Base-by-base conservation (phyloP, 169 alveolate genomes). In the Babesia ovata region DNA sequence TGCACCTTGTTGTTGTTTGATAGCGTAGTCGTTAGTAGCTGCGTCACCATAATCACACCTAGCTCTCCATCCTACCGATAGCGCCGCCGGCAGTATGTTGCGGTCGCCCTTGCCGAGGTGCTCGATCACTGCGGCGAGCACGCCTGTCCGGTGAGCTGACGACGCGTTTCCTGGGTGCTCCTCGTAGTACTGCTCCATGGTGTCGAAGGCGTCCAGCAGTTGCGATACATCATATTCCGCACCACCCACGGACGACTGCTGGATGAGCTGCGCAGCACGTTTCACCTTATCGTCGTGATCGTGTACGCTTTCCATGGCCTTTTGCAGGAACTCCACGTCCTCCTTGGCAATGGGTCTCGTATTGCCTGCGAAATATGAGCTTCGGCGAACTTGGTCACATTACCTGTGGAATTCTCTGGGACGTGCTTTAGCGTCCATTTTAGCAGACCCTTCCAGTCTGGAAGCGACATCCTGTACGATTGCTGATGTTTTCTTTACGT, bases 161-260 rank as follows among this genome's bases (percentile, higher is more conserved):
- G 88, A 71, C 24, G 88, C 77, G 63, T 81, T 81, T 50, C 88
- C 76, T 10, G 88, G 88, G 48, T 81, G 88, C 45, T 81, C 88
- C 44, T 81, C 84, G 72, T 69, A 81, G 74, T 57, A 69, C 42
- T 63, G 83, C 59, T 81, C 88, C 76, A 81, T 63, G 39, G 52
- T 81, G 33, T 72, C 81, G 53, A 81, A 63, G 22, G 84, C 66
- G 4, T 73, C 84, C 42, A 81, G 72, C 36, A 78, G 63, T 19
- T 22, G 33, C 39, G 61, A 58, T 17, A 24, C 56, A 24, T 28
- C 16, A n/a, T 72, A 65, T 9, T 19, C 6, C 9, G 8, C 45
- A 16, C 29, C 56, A 7, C 12, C n/a, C 62, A 21, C 39, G 48
- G 87, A 54, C 63, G 48, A 26, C 36, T 49, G 49, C 42, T 50